A percentile compares a stretch with the other conserved stretches of the same genome.
phyloP scores from a whole-genome alignment of 2,329 filamentous ascomycete species.

The Exutisphaerella laricina region DNA sequence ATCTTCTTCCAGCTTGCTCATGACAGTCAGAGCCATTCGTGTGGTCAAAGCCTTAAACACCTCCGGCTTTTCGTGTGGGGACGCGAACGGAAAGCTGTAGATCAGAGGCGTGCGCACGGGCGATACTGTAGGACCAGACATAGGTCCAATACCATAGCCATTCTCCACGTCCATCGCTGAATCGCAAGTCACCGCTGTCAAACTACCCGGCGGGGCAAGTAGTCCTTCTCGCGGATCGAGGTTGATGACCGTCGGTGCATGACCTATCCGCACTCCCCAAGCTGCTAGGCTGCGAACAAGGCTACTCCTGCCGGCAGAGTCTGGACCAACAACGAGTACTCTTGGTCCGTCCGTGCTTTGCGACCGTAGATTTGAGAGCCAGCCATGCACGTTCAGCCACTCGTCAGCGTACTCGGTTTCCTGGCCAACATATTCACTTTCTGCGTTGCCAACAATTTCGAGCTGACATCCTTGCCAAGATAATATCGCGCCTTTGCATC shows the following conservation, averaged over 20 bases:
- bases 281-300: constrained; percentile 56
- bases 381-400: constrained; percentile 82
- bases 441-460: constrained; percentile 67
- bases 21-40: constrained; percentile 71
- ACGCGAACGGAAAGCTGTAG: constrained; percentile 75
- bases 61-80: constrained; percentile 62
- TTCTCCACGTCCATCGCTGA: constrained; percentile 84
- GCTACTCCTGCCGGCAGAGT: constrained; percentile 64
- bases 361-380: constrained; percentile 67
- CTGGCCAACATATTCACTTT: constrained; percentile 63
- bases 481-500: constrained; percentile 79
- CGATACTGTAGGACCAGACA: constrained; percentile 79
- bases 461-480: constrained; percentile 88
- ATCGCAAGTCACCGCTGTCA: constrained; percentile 81
- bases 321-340: constrained; percentile 76
- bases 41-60: constrained; percentile 71
- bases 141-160: constrained; percentile 78
- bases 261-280: constrained; percentile 77
- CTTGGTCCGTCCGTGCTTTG: constrained; percentile 52
- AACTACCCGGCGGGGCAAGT: constrained; percentile 58
- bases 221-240: constrained; percentile 68
- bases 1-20: constrained; percentile 72
- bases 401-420: constrained; percentile 71
- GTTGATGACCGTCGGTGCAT: constrained; percentile 74
- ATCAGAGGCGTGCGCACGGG: constrained; percentile 89